Percentiles rank a stretch among this genome's conserved stretches.
These are phyloP conservation scores for Lasiodiplodia sp. DNA, from an alignment of 2,329 filamentous ascomycete genomes.

Conservation along the genomic window DNA sequence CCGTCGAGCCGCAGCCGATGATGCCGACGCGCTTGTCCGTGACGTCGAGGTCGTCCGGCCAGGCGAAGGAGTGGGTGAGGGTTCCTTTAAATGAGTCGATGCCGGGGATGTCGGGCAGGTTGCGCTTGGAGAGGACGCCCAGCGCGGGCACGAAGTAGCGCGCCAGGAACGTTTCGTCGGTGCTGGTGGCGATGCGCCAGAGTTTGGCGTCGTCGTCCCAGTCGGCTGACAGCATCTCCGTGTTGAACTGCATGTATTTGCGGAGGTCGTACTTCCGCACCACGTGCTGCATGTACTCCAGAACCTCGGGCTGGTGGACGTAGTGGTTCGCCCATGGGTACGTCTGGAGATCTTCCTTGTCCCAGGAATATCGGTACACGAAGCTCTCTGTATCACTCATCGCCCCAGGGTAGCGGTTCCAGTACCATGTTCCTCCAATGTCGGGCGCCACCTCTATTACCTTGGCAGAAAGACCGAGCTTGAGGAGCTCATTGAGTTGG, in stretches of 20 bases:
- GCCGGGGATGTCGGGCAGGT: slow-evolving; percentile 46
- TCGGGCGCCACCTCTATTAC: slow-evolving; percentile 35
- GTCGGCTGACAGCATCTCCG: slow-evolving; percentile 42
- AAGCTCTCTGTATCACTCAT: slow-evolving; percentile 31
- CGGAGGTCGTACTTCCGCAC: slow-evolving; percentile 44
- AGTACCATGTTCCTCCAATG: slow-evolving; percentile 40
- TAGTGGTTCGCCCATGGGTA: slow-evolving; percentile 50
- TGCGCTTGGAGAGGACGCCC: slow-evolving; percentile 43
- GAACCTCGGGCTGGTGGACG: slow-evolving; percentile 44
- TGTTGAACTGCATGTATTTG: slow-evolving; percentile 52
- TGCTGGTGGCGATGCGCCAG: slow-evolving; percentile 43
- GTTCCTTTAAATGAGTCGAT: slow-evolving; percentile 44
- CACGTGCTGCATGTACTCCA: slow-evolving; percentile 46
- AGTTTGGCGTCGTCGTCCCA: slow-evolving; percentile 41
- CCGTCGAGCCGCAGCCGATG: slow-evolving; percentile 40
- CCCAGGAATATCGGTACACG: slow-evolving; percentile 45
- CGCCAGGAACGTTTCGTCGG: slow-evolving; percentile 34
- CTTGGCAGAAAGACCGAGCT: slow-evolving; percentile 37
- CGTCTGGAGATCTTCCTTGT: slow-evolving; percentile 42
- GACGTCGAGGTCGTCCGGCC: slow-evolving; percentile 20
- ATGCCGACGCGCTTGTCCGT: slow-evolving; percentile 35
- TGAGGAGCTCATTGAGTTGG: slow-evolving; percentile 38
- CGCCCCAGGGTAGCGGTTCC: slow-evolving; percentile 42
- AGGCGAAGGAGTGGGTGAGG: slow-evolving; percentile 39
- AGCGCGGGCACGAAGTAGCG: slow-evolving; percentile 43